Base-by-base conservation (phyloP, 345 rosid genomes). In the Euclidium syriacum region DNA sequence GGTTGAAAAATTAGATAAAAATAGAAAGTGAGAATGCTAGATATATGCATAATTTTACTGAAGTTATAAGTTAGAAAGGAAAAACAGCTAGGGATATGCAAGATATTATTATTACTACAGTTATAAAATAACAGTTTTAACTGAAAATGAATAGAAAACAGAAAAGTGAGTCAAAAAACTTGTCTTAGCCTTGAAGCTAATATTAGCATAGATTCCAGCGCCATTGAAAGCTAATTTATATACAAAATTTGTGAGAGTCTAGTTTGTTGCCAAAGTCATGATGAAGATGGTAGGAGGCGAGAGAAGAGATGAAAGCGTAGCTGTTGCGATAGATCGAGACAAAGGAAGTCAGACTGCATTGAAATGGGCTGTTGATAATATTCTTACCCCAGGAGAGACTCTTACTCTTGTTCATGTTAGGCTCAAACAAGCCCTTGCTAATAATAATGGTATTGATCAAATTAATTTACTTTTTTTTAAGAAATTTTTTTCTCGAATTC, bases 271-370 rank as follows among this genome's bases (percentile, higher is more conserved):
- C 55, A 48, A 7, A 7, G 15, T 34, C 14, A 23, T 48, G 50
- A 20, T 50, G 43, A 63, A 18, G 58, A 59, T 34, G 36, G 52
- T 38, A 35, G 41, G 44, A 10, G 3, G 49, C n/a, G 56, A 66
- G 18, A 49, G 57, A 66, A 46, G 30, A 39, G 83, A 75, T 1
- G 77, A 66, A 10, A 64, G 3, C 12, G 68, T 82, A 7, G 90
- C 77, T 4, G 89, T 87, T 71, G 97, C 94, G 2, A 66, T 87
- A 9, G 94, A 90, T 79, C 75, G 73, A 40, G 94, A 82, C 66
- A 90, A 83, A 66, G 83, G 81, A 10, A 83, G 95, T 77, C 97
- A 90, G 40, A 64, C 77, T 55, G 94, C 97, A 27, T 64, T 90
- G 44, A 90, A 79, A 77, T 90, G 97, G 97, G 67, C 89, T 6